A percentile compares a stretch with the other conserved stretches of the same genome.
These are phyloP conservation scores for Auricularia heimuer DNA, from an alignment of 768 basidiomycete genomes.

Conservation along the genomic window DNA sequence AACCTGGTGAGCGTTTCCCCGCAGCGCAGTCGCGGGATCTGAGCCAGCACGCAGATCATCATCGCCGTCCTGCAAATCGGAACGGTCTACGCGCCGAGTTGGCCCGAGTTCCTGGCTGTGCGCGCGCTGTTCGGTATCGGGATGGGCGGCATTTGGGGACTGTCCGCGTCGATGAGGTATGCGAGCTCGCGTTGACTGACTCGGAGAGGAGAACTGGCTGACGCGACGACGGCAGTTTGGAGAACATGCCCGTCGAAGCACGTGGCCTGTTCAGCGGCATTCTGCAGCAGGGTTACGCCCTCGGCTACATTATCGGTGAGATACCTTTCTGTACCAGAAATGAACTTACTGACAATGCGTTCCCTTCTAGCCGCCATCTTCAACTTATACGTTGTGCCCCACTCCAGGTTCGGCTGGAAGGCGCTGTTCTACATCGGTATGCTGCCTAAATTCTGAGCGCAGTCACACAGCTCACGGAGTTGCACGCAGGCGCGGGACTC, in stretches of 20 bases:
- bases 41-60: not conserved
- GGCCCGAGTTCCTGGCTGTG: slow-evolving; percentile 29
- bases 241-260: slow-evolving; percentile 30
- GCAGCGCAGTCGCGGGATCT: not conserved
- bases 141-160: slow-evolving; percentile 17
- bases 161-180: slow-evolving; percentile 7
- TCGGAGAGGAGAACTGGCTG: slow-evolving; percentile 9
- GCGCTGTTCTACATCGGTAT: not conserved
- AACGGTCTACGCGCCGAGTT: slow-evolving; percentile 29
- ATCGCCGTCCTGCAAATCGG: slow-evolving; percentile 24
- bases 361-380: not conserved
- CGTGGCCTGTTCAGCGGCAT: slow-evolving; percentile 33
- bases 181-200: not conserved
- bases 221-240: slow-evolving; percentile 19
- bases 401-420: not conserved
- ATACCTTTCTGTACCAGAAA: not conserved
- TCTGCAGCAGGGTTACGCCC: slow-evolving; percentile 32
- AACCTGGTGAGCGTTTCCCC: slow-evolving; percentile 13
- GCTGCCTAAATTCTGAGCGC: not conserved
- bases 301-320: slow-evolving; percentile 21
- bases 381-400: not conserved
- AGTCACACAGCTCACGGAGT: no score
- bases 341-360: not conserved
- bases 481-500: not conserved
- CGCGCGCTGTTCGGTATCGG: slow-evolving; percentile 26